Evolutionary conservation across 768 basidiomycete species (phyloP), one percentile per base, ranked within the genome.

Genomic region (Boletus rubescentipes): DNA sequence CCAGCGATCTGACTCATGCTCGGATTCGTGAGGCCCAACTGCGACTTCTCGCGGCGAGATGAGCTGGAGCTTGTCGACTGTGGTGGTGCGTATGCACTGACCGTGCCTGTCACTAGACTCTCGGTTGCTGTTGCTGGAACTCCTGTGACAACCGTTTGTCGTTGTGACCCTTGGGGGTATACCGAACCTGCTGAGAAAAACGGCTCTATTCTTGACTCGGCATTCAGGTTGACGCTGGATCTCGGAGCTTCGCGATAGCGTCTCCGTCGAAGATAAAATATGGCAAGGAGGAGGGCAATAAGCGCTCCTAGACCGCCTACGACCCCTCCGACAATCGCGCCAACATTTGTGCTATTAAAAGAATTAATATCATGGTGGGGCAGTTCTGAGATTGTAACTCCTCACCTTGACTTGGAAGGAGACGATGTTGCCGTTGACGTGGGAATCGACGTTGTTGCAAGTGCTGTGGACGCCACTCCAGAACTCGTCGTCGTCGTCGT

Each of bases 241-340:
- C 26, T 35, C 16, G 32, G 31, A 29, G n/a, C 4, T 36, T 50
- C 6, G 7, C 15, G 49, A 32, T 32, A 35, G 6, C 29, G 41
- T 34, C 45, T 49, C 12, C 46, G n/a, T n/a, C n/a, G 40, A 45
- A 55, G 11, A 45, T 35, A 60, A 10, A 57, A 31, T 11, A 42
- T 15, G 8, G 46, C 48, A 18, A 59, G 5, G 6, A 46, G 4
- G 26, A 62, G 14, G 6, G 46, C 44, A 14, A n/a, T 10, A 16
- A 64, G 49, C 16, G 20, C 55, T 23, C 34, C 43, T 15, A 61
- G 8, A 5, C 59, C 62, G 3, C 61, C 62, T 12, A 63, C 15
- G 21, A 47, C 30, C 35, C 54, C 52, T 18, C 60, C 54, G 10
- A 52, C 57, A 14, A 64, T 46, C 4, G 51, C 57, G 4, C 60